Percentiles rank a stretch among this genome's conserved stretches.
Conservation (phyloP, 805 yeast species). For the Dipodascus albidus region DNA sequence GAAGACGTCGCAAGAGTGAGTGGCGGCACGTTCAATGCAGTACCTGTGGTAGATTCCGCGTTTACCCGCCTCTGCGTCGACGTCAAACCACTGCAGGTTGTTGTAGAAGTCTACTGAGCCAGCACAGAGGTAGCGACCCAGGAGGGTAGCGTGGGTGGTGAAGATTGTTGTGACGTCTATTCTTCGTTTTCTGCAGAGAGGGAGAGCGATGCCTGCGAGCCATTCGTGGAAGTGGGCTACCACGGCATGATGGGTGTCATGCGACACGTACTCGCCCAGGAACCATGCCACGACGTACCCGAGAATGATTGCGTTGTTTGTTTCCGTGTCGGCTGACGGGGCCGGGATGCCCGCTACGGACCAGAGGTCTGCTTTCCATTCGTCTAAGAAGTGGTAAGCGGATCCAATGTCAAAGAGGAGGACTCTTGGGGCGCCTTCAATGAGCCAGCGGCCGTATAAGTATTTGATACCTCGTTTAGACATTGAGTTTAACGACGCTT, state of each 20-base stretch:
- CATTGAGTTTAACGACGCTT: conserved; percentile 67
- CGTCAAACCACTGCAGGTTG: conserved; percentile 79
- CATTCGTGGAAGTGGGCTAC: conserved; percentile 95
- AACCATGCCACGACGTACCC: conserved; percentile 97
- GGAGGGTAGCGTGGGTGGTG: conserved; percentile 93
- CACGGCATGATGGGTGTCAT: conserved; percentile 78
- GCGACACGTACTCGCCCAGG: conserved; percentile 80
- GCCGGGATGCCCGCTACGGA: conserved; percentile 83
- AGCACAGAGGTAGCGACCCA: conserved; percentile 93
- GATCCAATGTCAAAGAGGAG: conserved; percentile 76
- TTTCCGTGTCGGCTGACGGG: conserved; percentile 78
- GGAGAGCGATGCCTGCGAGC: conserved; percentile 95
- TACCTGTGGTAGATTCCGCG: conserved; percentile 95
- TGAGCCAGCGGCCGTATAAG: conserved; percentile 91
- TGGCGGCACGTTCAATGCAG: conserved; percentile 93
- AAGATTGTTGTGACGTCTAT: conserved; percentile 91
- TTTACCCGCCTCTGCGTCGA: conserved; percentile 96
- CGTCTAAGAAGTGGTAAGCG: conserved; percentile 57
- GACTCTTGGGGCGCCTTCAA: conserved; percentile 95
- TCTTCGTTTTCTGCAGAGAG: conserved; percentile 81
- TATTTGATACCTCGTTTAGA: conserved; percentile 66
- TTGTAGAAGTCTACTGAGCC: conserved; percentile 95
- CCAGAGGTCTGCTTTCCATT: conserved; percentile 95
- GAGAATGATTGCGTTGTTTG: conserved; percentile 83
- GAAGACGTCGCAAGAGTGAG: conserved; percentile 92